Percentiles rank a stretch among this genome's conserved stretches.
Conservation (phyloP, 495 filamentous ascomycete genomes). For the Cercophora scortea region DNA sequence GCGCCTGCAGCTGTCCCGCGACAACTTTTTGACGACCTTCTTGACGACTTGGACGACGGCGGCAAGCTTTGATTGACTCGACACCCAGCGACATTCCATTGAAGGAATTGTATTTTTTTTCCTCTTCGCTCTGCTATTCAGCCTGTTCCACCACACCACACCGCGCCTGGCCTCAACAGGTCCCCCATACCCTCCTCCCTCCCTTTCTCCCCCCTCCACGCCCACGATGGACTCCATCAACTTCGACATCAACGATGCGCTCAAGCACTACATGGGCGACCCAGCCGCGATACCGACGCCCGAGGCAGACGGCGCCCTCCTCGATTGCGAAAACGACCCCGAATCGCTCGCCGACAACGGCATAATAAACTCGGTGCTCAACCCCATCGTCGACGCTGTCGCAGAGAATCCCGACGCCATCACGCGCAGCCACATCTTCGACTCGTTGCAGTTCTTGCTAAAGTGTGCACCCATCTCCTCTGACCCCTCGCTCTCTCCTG, state of each 20-base stretch:
- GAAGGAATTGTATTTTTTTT: too few species aligned
- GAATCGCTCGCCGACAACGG: slow-evolving; percentile 67
- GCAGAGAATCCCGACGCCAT: slow-evolving; percentile 88
- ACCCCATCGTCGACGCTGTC: slow-evolving; percentile 88
- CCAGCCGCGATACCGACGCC: slow-evolving; percentile 75
- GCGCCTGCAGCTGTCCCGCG: slow-evolving; percentile 8
- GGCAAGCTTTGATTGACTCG: too few species aligned
- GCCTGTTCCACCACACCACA: too few species aligned
- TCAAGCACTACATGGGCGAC: slow-evolving; percentile 93
- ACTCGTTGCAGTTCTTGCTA: slow-evolving; percentile 89
- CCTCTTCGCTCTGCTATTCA: too few species aligned
- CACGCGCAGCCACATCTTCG: slow-evolving; percentile 66
- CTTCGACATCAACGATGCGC: slow-evolving; percentile 92
- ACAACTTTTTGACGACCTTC: neutral
- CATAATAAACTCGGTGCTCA: slow-evolving; percentile 75
- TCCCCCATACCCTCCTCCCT: too few species aligned
- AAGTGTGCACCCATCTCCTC: slow-evolving; percentile 76
- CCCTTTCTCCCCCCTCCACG: neutral
- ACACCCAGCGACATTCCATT: too few species aligned
- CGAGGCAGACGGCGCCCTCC: slow-evolving; percentile 74
- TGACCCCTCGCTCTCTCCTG: neutral
- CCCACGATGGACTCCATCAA: slow-evolving; percentile 64
- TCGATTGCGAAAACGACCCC: slow-evolving; percentile 88
- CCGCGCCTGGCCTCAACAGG: too few species aligned
- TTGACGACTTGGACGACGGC: too few species aligned